phyloP scores from a whole-genome alignment of 495 filamentous ascomycete genomes.

The Xylaria acuta region DNA sequence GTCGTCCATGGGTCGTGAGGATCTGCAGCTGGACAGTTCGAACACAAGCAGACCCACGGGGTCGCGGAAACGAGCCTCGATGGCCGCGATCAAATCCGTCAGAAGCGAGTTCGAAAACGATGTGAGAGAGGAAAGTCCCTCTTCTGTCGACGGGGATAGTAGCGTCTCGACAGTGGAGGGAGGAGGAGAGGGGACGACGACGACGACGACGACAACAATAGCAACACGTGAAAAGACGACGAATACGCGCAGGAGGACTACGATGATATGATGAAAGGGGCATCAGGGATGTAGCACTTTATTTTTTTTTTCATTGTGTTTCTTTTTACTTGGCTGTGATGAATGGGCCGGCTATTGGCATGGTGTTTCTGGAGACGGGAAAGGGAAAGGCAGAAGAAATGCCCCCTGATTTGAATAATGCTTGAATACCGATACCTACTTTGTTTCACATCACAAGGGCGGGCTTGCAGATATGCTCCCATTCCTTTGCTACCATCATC shows the following conservation, averaged over 20 bases:
- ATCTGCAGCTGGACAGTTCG: constrained; percentile 29
- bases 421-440: neutral
- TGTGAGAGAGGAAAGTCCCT: constrained; percentile 27
- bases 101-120: constrained; percentile 31
- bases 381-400: constrained; percentile 12
- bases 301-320: constrained; percentile 22
- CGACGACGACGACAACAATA: constrained; percentile 5
- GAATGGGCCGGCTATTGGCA: constrained; percentile 29
- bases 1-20: constrained; percentile 35
- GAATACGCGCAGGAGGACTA: constrained; percentile 54
- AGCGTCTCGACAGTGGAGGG: constrained; percentile 29
- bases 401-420: constrained; percentile 20
- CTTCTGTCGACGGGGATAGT: constrained; percentile 6
- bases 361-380: constrained; percentile 23
- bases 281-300: neutral
- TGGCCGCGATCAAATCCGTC: constrained; percentile 44
- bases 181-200: constrained; percentile 13
- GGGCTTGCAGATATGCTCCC: neutral
- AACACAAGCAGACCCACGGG: constrained; percentile 18
- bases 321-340: constrained; percentile 19
- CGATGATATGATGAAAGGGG: constrained; percentile 58
- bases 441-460: neutral
- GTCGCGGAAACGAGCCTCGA: constrained; percentile 48
- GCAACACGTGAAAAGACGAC: constrained; percentile 24
- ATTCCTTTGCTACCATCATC: neutral